Evolutionary conservation across 148 eudicot genomes (phyloP), one percentile per base, ranked within the genome.

Genomic region (Camellia granthamiana): DNA sequence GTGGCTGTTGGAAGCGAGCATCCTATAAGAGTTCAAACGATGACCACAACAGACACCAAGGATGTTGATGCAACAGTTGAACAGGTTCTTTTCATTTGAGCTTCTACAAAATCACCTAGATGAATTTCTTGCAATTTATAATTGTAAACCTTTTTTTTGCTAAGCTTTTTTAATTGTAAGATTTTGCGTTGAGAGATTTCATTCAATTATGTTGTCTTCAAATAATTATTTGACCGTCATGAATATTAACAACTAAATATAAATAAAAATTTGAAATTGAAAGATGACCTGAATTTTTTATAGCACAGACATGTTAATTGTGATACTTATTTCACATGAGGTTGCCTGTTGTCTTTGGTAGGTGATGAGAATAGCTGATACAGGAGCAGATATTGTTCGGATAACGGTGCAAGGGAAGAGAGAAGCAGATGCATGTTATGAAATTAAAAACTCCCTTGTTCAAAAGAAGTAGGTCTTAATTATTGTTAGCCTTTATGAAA

Each of bases 371-470:
- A 93, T 96, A 80, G 95, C 99, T 73, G 99, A 96, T 82, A 89
- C 84, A 79, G 99, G 99, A 86, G 99, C 99, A 61, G 99, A 96
- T 84, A 69, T 96, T 78, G 98, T 96, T 72, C 89, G 99, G 71
- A 93, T 96, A 74, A 96, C 99, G 46, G 99, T 92, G 78, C 99
- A 96, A 81, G 99, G 98, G 82, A 96, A 90, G 88, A 91, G 83
- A 91, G 99, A 96, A 87, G 99, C 99, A 65, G 99, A 96, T 89
- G 98, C 98, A 68, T 96, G 99, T 84, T 92, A 90, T 77, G 97
- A 96, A 74, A 93, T 96, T 69, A 96, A 93, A 79, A 96, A 96
- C 84, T 72, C 95, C 63, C 98, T 96, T 79, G 95, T 96, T 82
- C 99, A 92, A 82, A 93, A 92, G 86, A 96, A 93, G 99, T 96